These are phyloP conservation scores for Cichorium intybus DNA, from an alignment of 140 eudicot genomes.

Conservation along the genomic window DNA sequence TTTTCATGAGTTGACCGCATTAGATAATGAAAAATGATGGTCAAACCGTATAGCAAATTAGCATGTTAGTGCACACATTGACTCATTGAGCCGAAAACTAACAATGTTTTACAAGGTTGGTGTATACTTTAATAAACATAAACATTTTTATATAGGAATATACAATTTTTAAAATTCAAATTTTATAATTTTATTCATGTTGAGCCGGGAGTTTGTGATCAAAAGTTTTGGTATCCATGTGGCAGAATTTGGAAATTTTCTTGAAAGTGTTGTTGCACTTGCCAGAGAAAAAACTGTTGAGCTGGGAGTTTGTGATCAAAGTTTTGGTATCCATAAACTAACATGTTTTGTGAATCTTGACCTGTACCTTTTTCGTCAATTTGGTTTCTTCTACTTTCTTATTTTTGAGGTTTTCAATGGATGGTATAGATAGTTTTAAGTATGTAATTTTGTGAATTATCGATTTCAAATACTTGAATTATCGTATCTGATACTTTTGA, in stretches of 20 bases:
- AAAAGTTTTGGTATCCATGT: conserved; percentile 98
- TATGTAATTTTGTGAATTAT: too few species aligned
- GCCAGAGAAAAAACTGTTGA: conserved; percentile 98
- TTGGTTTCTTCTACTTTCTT: too few species aligned
- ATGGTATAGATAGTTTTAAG: too few species aligned
- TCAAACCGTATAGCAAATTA: conserved; percentile 71
- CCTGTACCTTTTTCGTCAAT: conserved; percentile 3
- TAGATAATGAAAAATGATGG: conserved; percentile 59
- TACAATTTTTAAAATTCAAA: too few species aligned
- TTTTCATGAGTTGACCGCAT: conserved; percentile 96
- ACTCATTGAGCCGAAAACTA: conserved; percentile 79
- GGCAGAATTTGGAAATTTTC: conserved; percentile 97
- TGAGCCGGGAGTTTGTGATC: conserved; percentile 96
- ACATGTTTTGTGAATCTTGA: conserved; percentile 5
- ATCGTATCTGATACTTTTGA: too few species aligned
- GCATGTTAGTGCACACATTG: conserved; percentile 97
- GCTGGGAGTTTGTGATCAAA: too few species aligned
- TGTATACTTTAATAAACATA: background rate
- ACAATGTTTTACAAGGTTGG: conserved; percentile 99
- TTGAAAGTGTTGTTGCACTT: conserved; percentile 78
- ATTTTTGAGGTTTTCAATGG: too few species aligned
- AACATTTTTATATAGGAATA: background rate
- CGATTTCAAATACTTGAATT: too few species aligned
- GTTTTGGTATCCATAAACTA: too few species aligned
- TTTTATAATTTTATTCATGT: conserved; percentile 47